Conservation (phyloP, 208 protist genomes). For the Leishmania guyanensis region DNA sequence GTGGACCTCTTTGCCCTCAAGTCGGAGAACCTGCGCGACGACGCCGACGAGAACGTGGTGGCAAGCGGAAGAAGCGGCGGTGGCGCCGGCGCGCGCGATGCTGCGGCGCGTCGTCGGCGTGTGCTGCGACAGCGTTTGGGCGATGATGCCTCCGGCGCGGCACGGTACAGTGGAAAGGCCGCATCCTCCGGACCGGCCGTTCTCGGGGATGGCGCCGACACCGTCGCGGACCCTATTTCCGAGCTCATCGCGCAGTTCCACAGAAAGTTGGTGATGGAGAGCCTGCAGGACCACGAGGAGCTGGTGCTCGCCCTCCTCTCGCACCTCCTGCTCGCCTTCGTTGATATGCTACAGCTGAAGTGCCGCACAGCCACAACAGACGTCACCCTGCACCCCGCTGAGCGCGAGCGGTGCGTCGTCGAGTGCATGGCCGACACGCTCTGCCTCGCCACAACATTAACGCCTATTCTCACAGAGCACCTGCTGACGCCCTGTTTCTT, state of each 20-base stretch:
- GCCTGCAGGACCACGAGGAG: conserved; percentile 76
- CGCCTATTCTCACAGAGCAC: conserved; percentile 71
- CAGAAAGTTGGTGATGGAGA: conserved; percentile 65
- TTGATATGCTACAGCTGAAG: conserved; percentile 75
- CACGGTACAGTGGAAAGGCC: conserved; percentile 3
- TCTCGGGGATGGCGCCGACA: conserved; percentile 3
- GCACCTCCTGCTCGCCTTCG: conserved; percentile 71
- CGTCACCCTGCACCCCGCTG: conserved; percentile 26
- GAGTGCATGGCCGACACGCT: conserved; percentile 87
- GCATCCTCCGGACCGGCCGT: not conserved
- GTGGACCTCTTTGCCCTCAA: conserved; percentile 76
- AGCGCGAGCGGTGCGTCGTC: conserved; percentile 58
- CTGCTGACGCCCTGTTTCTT: conserved; percentile 76
- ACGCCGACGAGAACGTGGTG: conserved; percentile 6
- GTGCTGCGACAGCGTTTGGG: conserved; percentile 27
- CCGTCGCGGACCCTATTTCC: conserved; percentile 49
- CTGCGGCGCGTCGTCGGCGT: conserved; percentile 14
- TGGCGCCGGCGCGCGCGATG: not conserved
- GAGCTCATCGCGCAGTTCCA: conserved; percentile 60
- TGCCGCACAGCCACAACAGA: conserved; percentile 50
- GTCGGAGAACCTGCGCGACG: conserved; percentile 40
- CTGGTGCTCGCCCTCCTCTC: conserved; percentile 66
- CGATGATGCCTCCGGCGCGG: not conserved
- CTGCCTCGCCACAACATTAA: conserved; percentile 61
- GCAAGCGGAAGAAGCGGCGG: conserved; percentile 8